Percentiles rank a stretch among this genome's conserved stretches.
Conservation (phyloP, 2,329 filamentous ascomycete genomes). For the Monosporascus cannonballus region DNA sequence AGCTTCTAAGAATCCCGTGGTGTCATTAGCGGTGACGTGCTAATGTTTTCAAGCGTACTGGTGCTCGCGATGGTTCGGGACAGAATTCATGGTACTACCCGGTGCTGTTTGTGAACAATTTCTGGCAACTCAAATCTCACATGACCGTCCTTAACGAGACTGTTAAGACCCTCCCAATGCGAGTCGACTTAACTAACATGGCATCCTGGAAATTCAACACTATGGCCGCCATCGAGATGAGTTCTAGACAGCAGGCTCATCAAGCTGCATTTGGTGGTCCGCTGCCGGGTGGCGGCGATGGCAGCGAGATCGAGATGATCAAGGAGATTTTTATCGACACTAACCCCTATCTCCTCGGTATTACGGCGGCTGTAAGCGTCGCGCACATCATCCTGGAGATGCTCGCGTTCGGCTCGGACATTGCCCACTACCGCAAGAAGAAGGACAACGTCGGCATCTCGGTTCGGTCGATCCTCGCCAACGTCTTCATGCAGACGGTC, state of each 20-base stretch:
- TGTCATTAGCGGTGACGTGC: conserved; percentile 1
- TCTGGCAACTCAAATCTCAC: conserved; percentile 90
- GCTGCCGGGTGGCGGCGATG: conserved; percentile 74
- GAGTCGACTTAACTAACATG: conserved; percentile 77
- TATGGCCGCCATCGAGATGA: conserved; percentile 78
- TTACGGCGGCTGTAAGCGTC: conserved; percentile 79
- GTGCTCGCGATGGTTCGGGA: conserved; percentile 75
- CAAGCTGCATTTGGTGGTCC: conserved; percentile 70
- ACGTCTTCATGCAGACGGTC: conserved; percentile 93
- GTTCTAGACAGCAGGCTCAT: conserved; percentile 74
- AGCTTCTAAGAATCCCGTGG: not conserved
- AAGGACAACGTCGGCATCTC: conserved; percentile 98
- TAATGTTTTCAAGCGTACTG: conserved; percentile 42
- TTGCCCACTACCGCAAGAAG: conserved; percentile 98
- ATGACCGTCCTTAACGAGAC: conserved; percentile 92
- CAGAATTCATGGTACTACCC: conserved; percentile 91
- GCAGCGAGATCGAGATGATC: conserved; percentile 92
- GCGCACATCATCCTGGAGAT: conserved; percentile 94
- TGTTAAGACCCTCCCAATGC: conserved; percentile 72
- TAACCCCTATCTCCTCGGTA: conserved; percentile 81
- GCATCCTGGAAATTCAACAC: conserved; percentile 86
- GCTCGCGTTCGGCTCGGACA: conserved; percentile 94
- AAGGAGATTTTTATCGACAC: conserved; percentile 94
- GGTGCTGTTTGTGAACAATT: conserved; percentile 86
- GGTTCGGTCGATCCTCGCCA: conserved; percentile 90